A percentile compares a stretch with the other conserved stretches of the same genome.
phyloP scores from a whole-genome alignment of 495 filamentous ascomycete species.

The Aspergillus wentii region DNA sequence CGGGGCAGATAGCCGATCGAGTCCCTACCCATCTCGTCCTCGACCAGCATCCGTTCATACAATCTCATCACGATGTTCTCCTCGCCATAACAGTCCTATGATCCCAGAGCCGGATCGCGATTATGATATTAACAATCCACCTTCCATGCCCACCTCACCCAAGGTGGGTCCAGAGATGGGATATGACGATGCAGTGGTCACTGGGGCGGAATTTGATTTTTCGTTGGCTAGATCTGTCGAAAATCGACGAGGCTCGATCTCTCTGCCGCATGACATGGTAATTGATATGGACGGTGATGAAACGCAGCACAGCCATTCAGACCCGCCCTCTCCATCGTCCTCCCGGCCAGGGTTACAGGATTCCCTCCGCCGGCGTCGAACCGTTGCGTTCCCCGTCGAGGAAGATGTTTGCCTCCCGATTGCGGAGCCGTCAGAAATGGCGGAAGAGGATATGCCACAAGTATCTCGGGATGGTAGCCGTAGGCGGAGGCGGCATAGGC shows the following conservation, averaged over 20 bases:
- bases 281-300: constrained; percentile 56
- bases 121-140: constrained; percentile 95
- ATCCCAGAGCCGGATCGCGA: constrained; percentile 33
- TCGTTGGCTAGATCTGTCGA: constrained; percentile 24
- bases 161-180: constrained; percentile 53
- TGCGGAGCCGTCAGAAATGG: constrained; percentile 71
- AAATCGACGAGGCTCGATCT: constrained; percentile 23
- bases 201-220: constrained; percentile 42
- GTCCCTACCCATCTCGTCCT: constrained; percentile 22
- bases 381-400: constrained; percentile 54
- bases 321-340: constrained; percentile 25
- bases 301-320: constrained; percentile 13
- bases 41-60: constrained; percentile 27
- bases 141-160: constrained; percentile 81
- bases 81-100: constrained; percentile 21
- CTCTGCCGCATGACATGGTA: constrained; percentile 41
- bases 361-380: constrained; percentile 41
- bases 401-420: constrained; percentile 93
- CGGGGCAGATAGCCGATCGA: constrained; percentile 31
- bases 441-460: constrained; percentile 62
- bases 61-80: constrained; percentile 30
- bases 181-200: constrained; percentile 76
- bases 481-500: constrained; percentile 47
- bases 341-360: constrained; percentile 29
- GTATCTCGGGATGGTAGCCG: constrained; percentile 41